Conservation (phyloP, 768 basidiomycete species). For the Phaeolepiota aurea region DNA sequence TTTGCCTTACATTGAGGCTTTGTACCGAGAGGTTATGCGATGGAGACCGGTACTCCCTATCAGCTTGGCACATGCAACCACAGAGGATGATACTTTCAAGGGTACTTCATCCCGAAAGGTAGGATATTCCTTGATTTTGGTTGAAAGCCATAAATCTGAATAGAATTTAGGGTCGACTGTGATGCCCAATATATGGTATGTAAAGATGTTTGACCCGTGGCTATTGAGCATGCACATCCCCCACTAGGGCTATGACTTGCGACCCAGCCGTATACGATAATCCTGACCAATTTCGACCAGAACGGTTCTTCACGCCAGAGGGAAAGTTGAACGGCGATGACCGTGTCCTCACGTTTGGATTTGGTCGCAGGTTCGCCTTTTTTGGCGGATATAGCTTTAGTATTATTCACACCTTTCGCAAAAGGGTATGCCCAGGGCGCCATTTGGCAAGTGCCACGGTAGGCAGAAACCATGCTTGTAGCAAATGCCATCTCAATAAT, state of each 20-base stretch:
- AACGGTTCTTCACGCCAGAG: slow-evolving; percentile 19
- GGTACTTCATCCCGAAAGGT: background rate
- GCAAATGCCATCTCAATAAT: background rate
- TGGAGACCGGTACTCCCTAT: background rate
- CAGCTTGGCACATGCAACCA: background rate
- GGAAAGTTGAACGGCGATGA: slow-evolving; percentile 12
- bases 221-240: background rate
- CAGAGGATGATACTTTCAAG: background rate
- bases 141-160: background rate
- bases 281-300: slow-evolving; percentile 25
- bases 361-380: slow-evolving; percentile 16
- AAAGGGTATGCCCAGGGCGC: slow-evolving; percentile 11
- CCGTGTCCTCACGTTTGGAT: slow-evolving; percentile 15
- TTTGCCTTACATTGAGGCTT: background rate
- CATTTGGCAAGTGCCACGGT: slow-evolving; percentile 10
- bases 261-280: slow-evolving; percentile 20
- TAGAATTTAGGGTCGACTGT: background rate
- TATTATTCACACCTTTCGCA: no score
- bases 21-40: background rate
- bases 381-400: background rate
- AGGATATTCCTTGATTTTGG: slow-evolving; percentile 10
- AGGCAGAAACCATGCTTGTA: no score
- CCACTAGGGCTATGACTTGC: slow-evolving; percentile 21
- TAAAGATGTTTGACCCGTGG: background rate
- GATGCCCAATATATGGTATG: slow-evolving; percentile 1